Conservation (phyloP, 176 grass and related monocot species). For the Sorghum bicolor region DNA sequence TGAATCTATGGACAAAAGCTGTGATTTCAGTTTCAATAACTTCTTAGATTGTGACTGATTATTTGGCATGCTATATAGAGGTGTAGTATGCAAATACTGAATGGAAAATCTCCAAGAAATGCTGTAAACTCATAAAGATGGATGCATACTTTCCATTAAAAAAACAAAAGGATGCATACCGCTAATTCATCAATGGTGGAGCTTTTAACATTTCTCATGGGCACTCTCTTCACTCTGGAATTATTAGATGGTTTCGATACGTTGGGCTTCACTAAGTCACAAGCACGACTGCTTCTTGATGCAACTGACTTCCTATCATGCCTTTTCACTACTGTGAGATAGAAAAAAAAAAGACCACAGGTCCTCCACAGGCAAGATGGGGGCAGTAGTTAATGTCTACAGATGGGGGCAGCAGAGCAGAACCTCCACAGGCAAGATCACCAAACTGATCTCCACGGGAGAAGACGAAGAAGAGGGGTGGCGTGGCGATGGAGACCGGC, state of each 20-base stretch:
- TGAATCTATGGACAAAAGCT: conserved; percentile 2
- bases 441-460: too few relatives aligned
- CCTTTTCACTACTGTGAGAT: conserved; percentile 13
- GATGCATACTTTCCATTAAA: too few relatives aligned
- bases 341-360: too few relatives aligned
- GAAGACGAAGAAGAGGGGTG: too few relatives aligned
- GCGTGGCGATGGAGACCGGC: too few relatives aligned
- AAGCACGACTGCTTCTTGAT: conserved; percentile 34
- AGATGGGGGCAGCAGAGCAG: too few relatives aligned
- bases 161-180: conserved; percentile 44
- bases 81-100: background rate
- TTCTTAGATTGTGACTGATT: background rate
- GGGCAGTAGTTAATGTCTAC: too few relatives aligned
- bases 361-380: too few relatives aligned
- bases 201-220: conserved; percentile 35
- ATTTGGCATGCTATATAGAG: background rate
- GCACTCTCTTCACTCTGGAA: conserved; percentile 31
- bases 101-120: background rate
- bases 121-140: background rate
- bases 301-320: conserved; percentile 28
- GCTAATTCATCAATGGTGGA: conserved; percentile 31
- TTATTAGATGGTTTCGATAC: conserved; percentile 15
- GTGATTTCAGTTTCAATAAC: background rate
- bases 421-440: too few relatives aligned
- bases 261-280: background rate